Evolutionary conservation across 2,329 filamentous ascomycete species (phyloP).

Genomic region (Xylaria multiplex): DNA sequence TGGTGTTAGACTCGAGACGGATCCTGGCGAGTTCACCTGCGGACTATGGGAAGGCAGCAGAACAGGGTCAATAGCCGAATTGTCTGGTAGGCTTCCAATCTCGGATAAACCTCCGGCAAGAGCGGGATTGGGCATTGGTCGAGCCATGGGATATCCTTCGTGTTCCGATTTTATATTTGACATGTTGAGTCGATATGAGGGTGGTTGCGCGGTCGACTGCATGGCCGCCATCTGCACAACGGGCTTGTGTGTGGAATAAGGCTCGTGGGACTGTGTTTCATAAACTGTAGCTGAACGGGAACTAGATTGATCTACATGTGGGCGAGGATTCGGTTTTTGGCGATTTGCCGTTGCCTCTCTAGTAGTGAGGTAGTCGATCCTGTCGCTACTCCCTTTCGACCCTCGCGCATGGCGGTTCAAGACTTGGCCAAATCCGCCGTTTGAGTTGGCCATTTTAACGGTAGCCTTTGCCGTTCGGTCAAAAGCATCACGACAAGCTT

Average conservation of each 20-base stretch:
- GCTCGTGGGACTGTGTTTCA: conserved; percentile 40
- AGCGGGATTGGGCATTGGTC: conserved; percentile 54
- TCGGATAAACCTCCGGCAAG: conserved; percentile 54
- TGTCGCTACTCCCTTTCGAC: conserved; percentile 43
- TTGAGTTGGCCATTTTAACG: conserved; percentile 91
- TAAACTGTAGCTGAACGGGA: conserved; percentile 41
- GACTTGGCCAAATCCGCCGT: conserved; percentile 77
- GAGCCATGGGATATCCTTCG: conserved; percentile 53
- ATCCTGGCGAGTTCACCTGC: conserved; percentile 50
- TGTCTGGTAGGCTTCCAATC: conserved; percentile 48
- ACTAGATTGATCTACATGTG: conserved; percentile 39
- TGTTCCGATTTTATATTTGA: conserved; percentile 52
- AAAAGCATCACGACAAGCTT: conserved; percentile 94
- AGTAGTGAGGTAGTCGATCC: conserved; percentile 46
- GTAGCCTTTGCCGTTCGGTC: conserved; percentile 95
- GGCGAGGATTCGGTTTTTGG: conserved; percentile 39
- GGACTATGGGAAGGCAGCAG: conserved; percentile 59
- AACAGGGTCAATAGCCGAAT: conserved; percentile 55
- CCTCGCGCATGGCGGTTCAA: conserved; percentile 46
- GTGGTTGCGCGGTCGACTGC: conserved; percentile 38
- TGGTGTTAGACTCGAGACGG: conserved; percentile 49
- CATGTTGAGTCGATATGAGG: conserved; percentile 47
- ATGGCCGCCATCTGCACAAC: conserved; percentile 42
- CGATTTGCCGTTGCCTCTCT: conserved; percentile 49
- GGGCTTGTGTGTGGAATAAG: conserved; percentile 41